Conservation (phyloP, 1,284 basidiomycete species). For the Cutaneotrichosporon dermatis region DNA sequence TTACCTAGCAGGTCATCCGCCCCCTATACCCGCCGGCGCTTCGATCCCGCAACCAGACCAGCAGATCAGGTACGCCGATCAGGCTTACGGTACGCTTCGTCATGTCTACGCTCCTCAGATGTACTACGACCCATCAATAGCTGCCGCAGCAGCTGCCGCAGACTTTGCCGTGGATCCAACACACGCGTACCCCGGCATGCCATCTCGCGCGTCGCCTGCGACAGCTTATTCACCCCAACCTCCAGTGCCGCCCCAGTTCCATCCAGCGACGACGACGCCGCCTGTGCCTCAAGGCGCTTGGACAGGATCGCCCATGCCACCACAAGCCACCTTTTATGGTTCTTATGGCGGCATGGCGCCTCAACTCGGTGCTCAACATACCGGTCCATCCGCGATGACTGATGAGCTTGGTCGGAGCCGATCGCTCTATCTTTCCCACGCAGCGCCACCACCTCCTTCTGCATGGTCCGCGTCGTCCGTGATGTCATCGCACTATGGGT, state of each 20-base stretch:
- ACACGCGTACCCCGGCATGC: slow-evolving; percentile 2
- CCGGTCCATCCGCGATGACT: slow-evolving; percentile 1
- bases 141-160: slow-evolving; percentile 2
- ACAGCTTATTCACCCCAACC: slow-evolving; percentile 8
- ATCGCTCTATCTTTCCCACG: slow-evolving; percentile 13
- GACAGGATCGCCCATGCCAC: slow-evolving; percentile 4
- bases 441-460: slow-evolving; percentile 1
- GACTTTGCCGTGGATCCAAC: slow-evolving; percentile 6
- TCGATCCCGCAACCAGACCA: slow-evolving; percentile 5
- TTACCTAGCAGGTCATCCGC: slow-evolving; percentile 3
- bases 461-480: slow-evolving; percentile 18
- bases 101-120: slow-evolving; percentile 18
- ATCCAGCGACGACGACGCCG: slow-evolving; percentile 11
- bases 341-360: slow-evolving; percentile 7
- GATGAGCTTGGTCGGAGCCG: slow-evolving; percentile 14
- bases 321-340: slow-evolving; percentile 11
- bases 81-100: slow-evolving; percentile 4
- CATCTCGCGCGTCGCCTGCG: slow-evolving; percentile 7
- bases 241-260: slow-evolving; percentile 6
- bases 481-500: slow-evolving; percentile 16
- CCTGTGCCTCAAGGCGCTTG: slow-evolving; percentile 13
- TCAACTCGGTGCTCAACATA: slow-evolving; percentile 7
- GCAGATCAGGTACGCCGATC: slow-evolving; percentile 14
- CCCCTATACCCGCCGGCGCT: slow-evolving; percentile 1
- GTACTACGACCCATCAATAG: slow-evolving; percentile 17